Evolutionary conservation across 179 eudicot species (phyloP).

Genomic region (Corrigiola litoralis): DNA sequence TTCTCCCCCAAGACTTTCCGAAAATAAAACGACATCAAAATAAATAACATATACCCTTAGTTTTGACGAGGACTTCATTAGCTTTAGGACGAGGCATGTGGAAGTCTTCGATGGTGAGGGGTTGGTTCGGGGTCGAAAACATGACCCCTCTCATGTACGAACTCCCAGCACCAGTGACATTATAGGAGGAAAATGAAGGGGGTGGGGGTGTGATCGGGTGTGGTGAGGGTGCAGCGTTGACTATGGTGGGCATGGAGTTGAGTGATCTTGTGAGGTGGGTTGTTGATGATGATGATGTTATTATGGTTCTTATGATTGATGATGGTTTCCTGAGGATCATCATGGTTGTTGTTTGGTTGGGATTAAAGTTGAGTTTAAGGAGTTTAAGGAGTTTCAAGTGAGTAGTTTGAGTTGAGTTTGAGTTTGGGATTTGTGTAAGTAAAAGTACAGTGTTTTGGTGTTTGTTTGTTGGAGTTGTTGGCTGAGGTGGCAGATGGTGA

Average conservation of each 20-base stretch:
- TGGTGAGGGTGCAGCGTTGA: background rate
- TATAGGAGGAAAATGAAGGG: conserved; percentile 27
- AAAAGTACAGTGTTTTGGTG: too few species aligned
- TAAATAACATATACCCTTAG: conserved; percentile 59
- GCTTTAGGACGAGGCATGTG: conserved; percentile 95
- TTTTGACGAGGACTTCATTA: conserved; percentile 82
- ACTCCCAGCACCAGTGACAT: conserved; percentile 47
- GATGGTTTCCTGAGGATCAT: background rate
- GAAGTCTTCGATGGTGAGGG: conserved; percentile 79
- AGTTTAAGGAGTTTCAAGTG: too few species aligned
- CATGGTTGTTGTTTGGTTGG: background rate
- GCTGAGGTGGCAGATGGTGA: too few species aligned
- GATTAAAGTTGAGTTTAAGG: background rate
- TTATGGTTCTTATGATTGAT: background rate
- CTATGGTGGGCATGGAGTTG: background rate
- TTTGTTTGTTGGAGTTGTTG: too few species aligned
- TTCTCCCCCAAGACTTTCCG: too few species aligned
- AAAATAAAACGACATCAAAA: background rate
- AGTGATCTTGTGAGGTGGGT: conserved; percentile 5
- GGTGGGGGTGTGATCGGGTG: background rate
- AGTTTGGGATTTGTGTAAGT: too few species aligned
- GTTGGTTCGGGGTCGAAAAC: conserved; percentile 69
- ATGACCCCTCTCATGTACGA: conserved; percentile 85
- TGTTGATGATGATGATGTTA: background rate
- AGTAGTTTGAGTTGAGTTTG: background rate